Conservation (phyloP, 2,329 filamentous ascomycete genomes). For the Coniochaeta hoffmannii region DNA sequence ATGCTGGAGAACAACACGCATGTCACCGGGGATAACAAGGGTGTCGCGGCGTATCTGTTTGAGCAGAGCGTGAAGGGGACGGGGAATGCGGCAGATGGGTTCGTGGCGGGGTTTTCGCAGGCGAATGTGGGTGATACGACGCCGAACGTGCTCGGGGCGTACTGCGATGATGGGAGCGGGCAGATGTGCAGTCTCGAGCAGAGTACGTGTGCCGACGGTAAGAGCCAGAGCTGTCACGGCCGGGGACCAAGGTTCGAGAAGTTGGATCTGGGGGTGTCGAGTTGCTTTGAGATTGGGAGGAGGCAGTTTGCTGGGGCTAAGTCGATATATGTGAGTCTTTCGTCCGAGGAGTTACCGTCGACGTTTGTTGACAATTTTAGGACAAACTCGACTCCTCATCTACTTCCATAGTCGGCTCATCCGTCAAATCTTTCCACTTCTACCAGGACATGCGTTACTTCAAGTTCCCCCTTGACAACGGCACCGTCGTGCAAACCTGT, state of each 20-base stretch:
- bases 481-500: conserved; percentile 65
- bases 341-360: neutral
- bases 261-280: conserved; percentile 63
- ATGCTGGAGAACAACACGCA: conserved; percentile 87
- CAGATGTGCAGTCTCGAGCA: conserved; percentile 63
- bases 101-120: conserved; percentile 87
- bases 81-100: conserved; percentile 50
- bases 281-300: conserved; percentile 67
- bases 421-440: conserved; percentile 71
- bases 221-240: conserved; percentile 60
- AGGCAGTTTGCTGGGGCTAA: conserved; percentile 58
- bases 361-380: conserved; percentile 25
- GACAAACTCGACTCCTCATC: conserved; percentile 36
- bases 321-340: conserved; percentile 28
- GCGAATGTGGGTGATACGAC: conserved; percentile 85
- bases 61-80: conserved; percentile 59
- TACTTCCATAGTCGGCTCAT: conserved; percentile 51
- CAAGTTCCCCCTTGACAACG: conserved; percentile 65
- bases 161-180: conserved; percentile 76
- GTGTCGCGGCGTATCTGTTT: conserved; percentile 76
- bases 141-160: conserved; percentile 77
- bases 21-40: conserved; percentile 87
- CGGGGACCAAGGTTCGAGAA: conserved; percentile 60
- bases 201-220: conserved; percentile 67
- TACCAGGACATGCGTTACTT: conserved; percentile 73